These are phyloP conservation scores for Cyclotella baltica DNA, from an alignment of 108 stramenopile genomes.

Conservation along the genomic window DNA sequence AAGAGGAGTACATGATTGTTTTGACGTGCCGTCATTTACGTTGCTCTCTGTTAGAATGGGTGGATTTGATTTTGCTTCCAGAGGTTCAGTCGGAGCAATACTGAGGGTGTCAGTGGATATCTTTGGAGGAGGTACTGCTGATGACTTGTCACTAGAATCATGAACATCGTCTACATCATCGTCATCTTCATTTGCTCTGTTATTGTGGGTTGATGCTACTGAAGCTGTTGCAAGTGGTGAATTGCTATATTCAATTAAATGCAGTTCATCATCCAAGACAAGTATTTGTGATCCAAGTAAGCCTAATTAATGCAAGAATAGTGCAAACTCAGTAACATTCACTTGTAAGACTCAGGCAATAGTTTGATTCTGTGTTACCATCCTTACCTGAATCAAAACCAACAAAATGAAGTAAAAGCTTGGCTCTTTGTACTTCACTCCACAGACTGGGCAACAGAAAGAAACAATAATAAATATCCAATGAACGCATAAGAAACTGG, in stretches of 20 bases:
- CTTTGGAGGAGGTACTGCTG: neutral
- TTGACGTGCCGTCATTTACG: neutral
- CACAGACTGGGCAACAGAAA: constrained; percentile 24
- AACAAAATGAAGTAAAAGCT: constrained; percentile 27
- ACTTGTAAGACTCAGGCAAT: no score
- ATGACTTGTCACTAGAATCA: neutral
- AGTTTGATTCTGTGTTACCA: neutral
- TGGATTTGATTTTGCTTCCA: neutral
- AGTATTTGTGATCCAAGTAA: constrained; percentile 28
- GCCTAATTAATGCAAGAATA: neutral
- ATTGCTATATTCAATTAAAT: constrained; percentile 24
- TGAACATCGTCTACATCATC: neutral
- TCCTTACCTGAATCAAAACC: constrained; percentile 37
- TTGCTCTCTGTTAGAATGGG: neutral
- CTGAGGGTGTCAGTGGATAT: neutral
- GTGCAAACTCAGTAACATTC: neutral
- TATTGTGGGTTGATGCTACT: neutral
- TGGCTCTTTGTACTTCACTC: constrained; percentile 47
- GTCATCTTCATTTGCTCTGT: neutral
- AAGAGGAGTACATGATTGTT: neutral
- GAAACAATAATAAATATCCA: no score
- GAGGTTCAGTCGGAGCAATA: neutral
- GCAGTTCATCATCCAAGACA: constrained; percentile 38
- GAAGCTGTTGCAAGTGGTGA: constrained; percentile 11
- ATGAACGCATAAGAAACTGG: no score